Evolutionary conservation across 805 yeast genomes (phyloP).

Genomic region (Cyberlindnera japonica): DNA sequence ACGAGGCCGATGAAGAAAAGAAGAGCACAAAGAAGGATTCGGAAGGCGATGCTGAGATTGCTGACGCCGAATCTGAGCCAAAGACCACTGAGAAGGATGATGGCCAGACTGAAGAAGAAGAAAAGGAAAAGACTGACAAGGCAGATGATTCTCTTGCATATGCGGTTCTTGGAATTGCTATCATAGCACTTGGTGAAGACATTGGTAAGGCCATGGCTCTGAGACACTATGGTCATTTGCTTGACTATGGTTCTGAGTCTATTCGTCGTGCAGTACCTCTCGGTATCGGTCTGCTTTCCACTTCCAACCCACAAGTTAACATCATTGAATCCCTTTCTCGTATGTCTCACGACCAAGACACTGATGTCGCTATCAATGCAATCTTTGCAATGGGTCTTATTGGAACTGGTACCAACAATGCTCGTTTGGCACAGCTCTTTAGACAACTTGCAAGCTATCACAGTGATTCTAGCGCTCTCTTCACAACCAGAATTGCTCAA

Average conservation of each 20-base stretch:
- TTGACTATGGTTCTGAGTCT: conserved; percentile 94
- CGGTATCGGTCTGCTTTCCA: conserved; percentile 94
- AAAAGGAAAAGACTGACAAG: conserved; percentile 31
- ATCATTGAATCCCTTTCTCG: conserved; percentile 95
- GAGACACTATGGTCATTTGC: conserved; percentile 94
- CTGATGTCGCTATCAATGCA: conserved; percentile 91
- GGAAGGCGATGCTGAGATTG: conserved; percentile 31
- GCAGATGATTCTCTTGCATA: conserved; percentile 53
- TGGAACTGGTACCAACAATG: conserved; percentile 98
- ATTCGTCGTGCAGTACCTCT: conserved; percentile 93
- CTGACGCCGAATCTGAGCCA: conserved; percentile 3
- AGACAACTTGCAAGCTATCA: conserved; percentile 94
- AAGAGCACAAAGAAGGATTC: conserved; percentile 26
- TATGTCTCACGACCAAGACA: conserved; percentile 92
- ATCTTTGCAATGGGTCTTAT: conserved; percentile 96
- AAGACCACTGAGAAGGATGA: conserved; percentile 16
- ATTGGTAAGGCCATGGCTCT: conserved; percentile 96
- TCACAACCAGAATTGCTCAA: conserved; percentile 91
- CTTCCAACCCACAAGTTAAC: conserved; percentile 94
- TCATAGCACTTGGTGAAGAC: conserved; percentile 96
- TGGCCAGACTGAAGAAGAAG: conserved; percentile 31
- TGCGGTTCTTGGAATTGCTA: conserved; percentile 91
- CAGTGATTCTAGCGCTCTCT: conserved; percentile 85
- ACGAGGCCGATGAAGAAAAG: conserved; percentile 37
- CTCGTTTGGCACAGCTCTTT: conserved; percentile 91